Evolutionary conservation across 768 basidiomycete genomes (phyloP), one percentile per base, ranked within the genome.

Genomic region (Exidia glandulosa): DNA sequence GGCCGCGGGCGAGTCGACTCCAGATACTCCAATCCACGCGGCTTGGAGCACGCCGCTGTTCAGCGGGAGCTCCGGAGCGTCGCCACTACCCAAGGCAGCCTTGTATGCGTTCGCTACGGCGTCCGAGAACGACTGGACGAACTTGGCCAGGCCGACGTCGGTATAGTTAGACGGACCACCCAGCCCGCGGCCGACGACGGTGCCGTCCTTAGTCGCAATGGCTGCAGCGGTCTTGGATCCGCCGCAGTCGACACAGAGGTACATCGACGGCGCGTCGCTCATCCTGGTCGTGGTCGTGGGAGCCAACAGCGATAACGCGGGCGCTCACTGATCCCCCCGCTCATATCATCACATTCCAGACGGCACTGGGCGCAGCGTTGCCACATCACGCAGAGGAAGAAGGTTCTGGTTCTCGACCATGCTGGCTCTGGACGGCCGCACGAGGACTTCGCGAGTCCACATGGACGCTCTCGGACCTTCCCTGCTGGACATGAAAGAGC

Each of bases 91-190:
- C 56, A 71, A 62, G 32, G 73, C 70, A 2, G 72, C 71, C 2
- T 73, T 73, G 33, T 73, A 69, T 45, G 87, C 86, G 59, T 74
- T 66, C 59, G 73, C 72, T 57, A 86, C 75, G 14, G 87, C 81
- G 13, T 69, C 68, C 1, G 69, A 70, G 45, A 92, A 75, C 5
- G 81, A 77, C 3, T 71, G 65, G 50, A 79, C 74, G 73, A 90
- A 90, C 34, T 74, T 78, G n/a, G 79, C 71, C 19, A 81, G 66
- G 32, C 85, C 78, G 66, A 91, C 83, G 73, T 90, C 90, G 27
- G 89, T 79, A 71, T 88, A 88, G 72, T 95, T 95, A 64, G 91
- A 92, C 1, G 89, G 87, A 2, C 90, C 90, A 7, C 83, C 84
- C 19, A 76, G 70, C 2, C 83, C 88, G 48, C 86, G 84, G 1